These are phyloP conservation scores for Acacia confusa DNA, from an alignment of 306 rosid species.

Conservation along the genomic window DNA sequence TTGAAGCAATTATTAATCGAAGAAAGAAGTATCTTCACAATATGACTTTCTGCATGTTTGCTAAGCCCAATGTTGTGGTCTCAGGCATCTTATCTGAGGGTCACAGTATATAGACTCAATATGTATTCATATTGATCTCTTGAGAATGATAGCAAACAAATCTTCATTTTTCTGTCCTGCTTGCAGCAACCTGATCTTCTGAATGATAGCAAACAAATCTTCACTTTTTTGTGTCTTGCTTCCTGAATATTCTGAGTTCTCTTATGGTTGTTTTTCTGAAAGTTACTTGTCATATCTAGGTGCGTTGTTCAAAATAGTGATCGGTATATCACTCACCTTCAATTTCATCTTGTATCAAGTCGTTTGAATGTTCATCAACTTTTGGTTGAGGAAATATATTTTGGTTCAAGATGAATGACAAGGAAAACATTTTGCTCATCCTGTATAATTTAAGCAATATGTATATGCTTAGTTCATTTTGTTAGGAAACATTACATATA, in stretches of 20 bases:
- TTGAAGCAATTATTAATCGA: background rate
- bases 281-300: background rate
- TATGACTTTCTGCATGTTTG: background rate
- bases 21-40: background rate
- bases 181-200: slow-evolving; percentile 96
- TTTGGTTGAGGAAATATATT: background rate
- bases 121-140: background rate
- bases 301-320: background rate
- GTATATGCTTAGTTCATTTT: background rate
- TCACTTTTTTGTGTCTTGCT: background rate
- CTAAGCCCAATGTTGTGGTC: background rate
- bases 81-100: background rate
- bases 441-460: background rate
- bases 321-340: background rate
- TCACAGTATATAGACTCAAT: background rate
- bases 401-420: background rate
- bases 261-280: background rate
- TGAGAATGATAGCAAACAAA: background rate
- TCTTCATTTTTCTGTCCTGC: slow-evolving; percentile 19
- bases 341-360: background rate
- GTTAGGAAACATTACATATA: background rate
- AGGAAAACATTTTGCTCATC: background rate
- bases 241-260: background rate
- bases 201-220: no score
- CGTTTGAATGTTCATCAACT: background rate